phyloP scores from a whole-genome alignment of 371 early-diverging fungal species.

The Entomophthora muscae region DNA sequence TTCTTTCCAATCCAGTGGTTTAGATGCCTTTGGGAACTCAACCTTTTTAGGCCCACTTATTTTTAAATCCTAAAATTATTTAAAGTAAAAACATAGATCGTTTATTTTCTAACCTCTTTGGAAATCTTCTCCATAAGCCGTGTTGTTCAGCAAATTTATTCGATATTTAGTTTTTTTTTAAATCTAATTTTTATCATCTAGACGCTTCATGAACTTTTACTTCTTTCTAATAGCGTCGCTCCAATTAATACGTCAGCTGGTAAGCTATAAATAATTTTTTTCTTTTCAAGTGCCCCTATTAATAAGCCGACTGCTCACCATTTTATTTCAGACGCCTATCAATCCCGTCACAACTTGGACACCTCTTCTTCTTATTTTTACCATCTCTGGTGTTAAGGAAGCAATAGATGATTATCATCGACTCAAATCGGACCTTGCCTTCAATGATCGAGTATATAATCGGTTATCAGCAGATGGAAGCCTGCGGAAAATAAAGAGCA shows the following conservation, averaged over 20 bases:
- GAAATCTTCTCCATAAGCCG: too few relatives aligned
- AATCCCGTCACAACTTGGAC: constrained; percentile 11
- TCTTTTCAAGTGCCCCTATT: not conserved
- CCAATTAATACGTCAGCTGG: constrained; percentile 3
- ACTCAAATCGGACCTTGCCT: constrained; percentile 11
- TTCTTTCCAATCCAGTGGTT: too few relatives aligned
- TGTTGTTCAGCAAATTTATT: too few relatives aligned
- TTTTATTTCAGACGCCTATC: constrained; percentile 9
- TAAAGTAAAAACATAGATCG: too few relatives aligned
- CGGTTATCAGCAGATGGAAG: constrained; percentile 2
- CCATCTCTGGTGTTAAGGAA: constrained; percentile 13
- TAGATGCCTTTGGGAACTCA: too few relatives aligned
- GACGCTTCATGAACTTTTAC: constrained; percentile 10
- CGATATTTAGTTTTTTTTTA: too few relatives aligned
- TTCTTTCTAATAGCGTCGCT: constrained; percentile 8
- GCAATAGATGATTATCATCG: constrained; percentile 11
- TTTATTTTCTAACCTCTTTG: too few relatives aligned
- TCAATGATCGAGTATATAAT: constrained; percentile 30
- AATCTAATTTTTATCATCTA: too few relatives aligned
- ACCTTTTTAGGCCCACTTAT: too few relatives aligned
- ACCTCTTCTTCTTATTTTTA: constrained; percentile 8
- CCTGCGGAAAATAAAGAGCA: constrained; percentile 23
- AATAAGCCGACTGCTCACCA: not conserved
- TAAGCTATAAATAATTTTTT: not conserved
- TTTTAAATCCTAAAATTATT: too few relatives aligned